Evolutionary conservation across 2,329 filamentous ascomycete species (phyloP).

Genomic region (Chalaropsis thielavioides): DNA sequence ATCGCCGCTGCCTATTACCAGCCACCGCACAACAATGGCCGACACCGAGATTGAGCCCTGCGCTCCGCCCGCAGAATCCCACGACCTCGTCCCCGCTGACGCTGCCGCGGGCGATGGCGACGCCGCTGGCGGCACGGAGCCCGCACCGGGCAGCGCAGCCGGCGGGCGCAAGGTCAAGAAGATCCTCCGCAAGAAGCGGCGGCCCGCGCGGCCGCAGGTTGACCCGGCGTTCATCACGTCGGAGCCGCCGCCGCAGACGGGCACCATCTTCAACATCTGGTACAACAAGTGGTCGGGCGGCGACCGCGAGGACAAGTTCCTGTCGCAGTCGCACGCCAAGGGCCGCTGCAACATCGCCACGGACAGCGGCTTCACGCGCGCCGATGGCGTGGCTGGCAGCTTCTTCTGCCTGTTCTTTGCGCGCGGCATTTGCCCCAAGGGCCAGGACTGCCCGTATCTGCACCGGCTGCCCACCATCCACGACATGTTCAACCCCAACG

Average conservation of each 20-base stretch:
- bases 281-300: slow-evolving; percentile 98
- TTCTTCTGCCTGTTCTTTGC: slow-evolving; percentile 93
- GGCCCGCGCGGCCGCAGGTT: slow-evolving; percentile 80
- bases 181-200: slow-evolving; percentile 83
- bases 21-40: slow-evolving; percentile 7
- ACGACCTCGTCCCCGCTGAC: not conserved
- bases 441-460: slow-evolving; percentile 85
- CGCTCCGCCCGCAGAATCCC: not conserved
- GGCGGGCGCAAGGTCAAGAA: slow-evolving; percentile 52
- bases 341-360: slow-evolving; percentile 74
- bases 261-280: slow-evolving; percentile 96
- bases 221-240: slow-evolving; percentile 70
- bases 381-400: slow-evolving; percentile 60
- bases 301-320: slow-evolving; percentile 82
- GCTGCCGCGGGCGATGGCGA: not conserved
- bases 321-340: slow-evolving; percentile 66
- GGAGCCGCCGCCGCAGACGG: slow-evolving; percentile 80
- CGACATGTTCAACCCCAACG: slow-evolving; percentile 83
- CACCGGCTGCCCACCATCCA: slow-evolving; percentile 76
- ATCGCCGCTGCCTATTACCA: slow-evolving; percentile 12
- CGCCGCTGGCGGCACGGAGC: not conserved
- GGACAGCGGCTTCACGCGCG: slow-evolving; percentile 66
- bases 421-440: slow-evolving; percentile 67
- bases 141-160: slow-evolving; percentile 25
- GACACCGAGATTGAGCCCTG: slow-evolving; percentile 1